Conservation (phyloP, 2,329 filamentous ascomycete genomes). For the Colletotrichum sansevieriae region DNA sequence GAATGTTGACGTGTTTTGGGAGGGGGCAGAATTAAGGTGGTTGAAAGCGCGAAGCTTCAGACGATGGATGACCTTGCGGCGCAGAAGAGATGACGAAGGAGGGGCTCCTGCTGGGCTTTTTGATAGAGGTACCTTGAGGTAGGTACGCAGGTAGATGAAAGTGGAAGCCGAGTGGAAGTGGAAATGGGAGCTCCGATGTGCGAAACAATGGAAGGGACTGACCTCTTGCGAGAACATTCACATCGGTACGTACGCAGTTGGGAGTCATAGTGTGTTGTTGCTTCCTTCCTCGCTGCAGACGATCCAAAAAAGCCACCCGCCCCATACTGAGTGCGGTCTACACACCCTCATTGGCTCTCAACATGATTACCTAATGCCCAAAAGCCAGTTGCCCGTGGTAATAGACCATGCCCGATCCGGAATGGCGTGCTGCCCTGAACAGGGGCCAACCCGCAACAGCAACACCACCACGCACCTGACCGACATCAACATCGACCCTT, state of each 20-base stretch:
- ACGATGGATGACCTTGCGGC: constrained; percentile 17
- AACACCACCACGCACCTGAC: constrained; percentile 39
- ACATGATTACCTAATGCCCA: constrained; percentile 5
- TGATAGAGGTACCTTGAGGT: not conserved
- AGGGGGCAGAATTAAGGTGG: not conserved
- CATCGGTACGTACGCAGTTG: no score
- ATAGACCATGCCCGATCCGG: constrained; percentile 23
- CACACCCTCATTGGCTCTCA: constrained; percentile 2
- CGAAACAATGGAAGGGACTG: no score
- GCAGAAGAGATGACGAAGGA: constrained; percentile 17
- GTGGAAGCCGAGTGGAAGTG: no score
- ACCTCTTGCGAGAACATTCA: no score
- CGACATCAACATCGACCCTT: constrained; percentile 43
- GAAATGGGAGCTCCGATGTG: no score
- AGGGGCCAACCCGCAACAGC: constrained; percentile 42
- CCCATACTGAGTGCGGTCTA: not conserved
- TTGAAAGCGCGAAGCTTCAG: constrained; percentile 14
- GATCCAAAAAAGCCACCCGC: constrained; percentile 29
- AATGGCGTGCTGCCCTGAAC: constrained; percentile 40
- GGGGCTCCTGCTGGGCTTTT: not conserved
- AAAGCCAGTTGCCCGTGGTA: constrained; percentile 42
- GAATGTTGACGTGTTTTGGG: no score
- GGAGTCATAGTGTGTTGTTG: no score
- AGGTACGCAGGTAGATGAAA: no score
- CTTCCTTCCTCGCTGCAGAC: not conserved